Evolutionary conservation across 2,329 filamentous ascomycete genomes (phyloP).

Genomic region (Aspergillus persii): DNA sequence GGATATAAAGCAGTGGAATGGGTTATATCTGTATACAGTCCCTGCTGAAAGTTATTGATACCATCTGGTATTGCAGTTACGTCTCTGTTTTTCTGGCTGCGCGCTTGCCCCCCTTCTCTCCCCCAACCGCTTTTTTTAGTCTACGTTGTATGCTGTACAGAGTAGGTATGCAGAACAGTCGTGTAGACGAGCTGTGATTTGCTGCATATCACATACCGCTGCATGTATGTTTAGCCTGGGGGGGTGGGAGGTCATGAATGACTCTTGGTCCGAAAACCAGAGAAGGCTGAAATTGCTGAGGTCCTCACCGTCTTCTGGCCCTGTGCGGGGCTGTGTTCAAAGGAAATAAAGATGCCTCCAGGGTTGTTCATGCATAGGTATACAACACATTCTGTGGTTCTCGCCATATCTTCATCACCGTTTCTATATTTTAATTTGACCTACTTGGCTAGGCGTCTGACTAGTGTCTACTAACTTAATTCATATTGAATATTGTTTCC

Average conservation of each 20-base stretch:
- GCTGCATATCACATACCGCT: neutral
- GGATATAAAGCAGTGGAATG: neutral
- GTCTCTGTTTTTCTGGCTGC: neutral
- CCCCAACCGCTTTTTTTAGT: neutral
- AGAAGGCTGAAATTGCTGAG: neutral
- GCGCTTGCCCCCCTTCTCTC: neutral
- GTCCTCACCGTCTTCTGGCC: slow-evolving; percentile 19
- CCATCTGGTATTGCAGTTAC: neutral
- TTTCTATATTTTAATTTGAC: neutral
- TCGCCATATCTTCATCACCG: neutral
- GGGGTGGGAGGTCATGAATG: neutral
- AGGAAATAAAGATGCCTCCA: slow-evolving; percentile 2
- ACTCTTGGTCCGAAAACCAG: neutral
- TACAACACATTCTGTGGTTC: slow-evolving; percentile 2
- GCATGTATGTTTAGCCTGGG: neutral
- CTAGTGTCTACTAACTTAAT: neutral
- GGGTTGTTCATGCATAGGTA: slow-evolving; percentile 14
- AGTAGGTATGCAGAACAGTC: neutral
- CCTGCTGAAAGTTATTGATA: neutral
- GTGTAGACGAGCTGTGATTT: neutral
- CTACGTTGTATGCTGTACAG: neutral
- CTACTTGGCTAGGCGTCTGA: neutral
- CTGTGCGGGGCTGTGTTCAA: slow-evolving; percentile 10
- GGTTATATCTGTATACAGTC: neutral
- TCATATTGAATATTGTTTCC: neutral